Conservation (phyloP, 2,329 filamentous ascomycete species). For the Botrytis medusae region DNA sequence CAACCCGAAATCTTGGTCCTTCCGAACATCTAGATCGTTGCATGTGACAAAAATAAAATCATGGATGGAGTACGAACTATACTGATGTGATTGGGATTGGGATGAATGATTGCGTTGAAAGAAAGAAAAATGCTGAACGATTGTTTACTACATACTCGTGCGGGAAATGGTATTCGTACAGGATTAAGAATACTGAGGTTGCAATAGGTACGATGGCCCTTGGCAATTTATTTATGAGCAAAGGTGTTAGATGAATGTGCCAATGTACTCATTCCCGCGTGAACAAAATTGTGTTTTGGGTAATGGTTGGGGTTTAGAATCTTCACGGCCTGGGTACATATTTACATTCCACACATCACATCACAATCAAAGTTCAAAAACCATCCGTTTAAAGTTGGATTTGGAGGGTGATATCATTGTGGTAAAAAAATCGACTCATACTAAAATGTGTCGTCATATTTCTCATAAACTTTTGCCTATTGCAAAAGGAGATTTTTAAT, state of each 20-base stretch:
- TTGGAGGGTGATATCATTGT: conserved; percentile 25
- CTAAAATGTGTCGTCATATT: conserved; percentile 35
- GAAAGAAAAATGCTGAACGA: too few species aligned
- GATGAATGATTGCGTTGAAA: not conserved
- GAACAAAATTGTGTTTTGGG: not conserved
- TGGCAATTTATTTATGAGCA: not conserved
- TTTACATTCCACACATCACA: not conserved
- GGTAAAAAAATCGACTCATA: conserved; percentile 39
- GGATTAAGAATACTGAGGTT: not conserved
- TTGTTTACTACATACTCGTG: too few species aligned
- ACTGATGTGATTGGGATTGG: not conserved
- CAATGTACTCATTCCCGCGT: not conserved
- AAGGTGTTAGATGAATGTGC: not conserved
- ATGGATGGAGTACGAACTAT: not conserved
- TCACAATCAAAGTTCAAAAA: conserved; percentile 2
- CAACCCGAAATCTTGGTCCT: not conserved
- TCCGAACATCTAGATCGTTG: not conserved
- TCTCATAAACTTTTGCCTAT: conserved; percentile 30
- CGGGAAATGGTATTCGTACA: not conserved
- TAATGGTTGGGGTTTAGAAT: not conserved
- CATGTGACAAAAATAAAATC: not conserved
- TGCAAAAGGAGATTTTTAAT: conserved; percentile 32
- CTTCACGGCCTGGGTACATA: too few species aligned
- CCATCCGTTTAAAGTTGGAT: conserved; percentile 1
- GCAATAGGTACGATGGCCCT: fast-evolving